Evolutionary conservation across 345 rosid species (phyloP), one percentile per base, ranked within the genome.

Genomic region (Zanthoxylum bungeanum): DNA sequence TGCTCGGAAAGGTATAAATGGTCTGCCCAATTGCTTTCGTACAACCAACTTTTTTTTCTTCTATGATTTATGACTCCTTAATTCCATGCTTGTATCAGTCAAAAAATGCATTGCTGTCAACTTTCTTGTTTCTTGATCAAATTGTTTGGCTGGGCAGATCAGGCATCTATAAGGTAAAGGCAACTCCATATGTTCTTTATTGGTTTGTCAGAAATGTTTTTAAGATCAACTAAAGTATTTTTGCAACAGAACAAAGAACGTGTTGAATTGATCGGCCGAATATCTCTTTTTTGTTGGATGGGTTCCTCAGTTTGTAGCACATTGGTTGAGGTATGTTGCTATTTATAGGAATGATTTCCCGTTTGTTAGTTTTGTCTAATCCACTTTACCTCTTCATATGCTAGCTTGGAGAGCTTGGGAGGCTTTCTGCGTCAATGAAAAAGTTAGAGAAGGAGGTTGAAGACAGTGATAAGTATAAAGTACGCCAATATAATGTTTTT

Each of bases 41-140:
- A 11, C 36, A 28, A 17, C 30, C 14, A n/a, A 4, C 46, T 0
- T 65, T 50, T 73, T 39, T 21, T 33, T 62, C 4, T 10, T 64
- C 66, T 73, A 56, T 60, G 75, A 44, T 30, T 36, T 64, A 36
- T 72, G 47, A 66, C 61, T n/a, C 34, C 9, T 33, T 42, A 39
- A 64, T 74, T 57, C 61, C 31, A 56, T 78, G 33, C 66, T 73
- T 73, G 31, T 67, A 81, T 68, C 91, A 96, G 99, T 91, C 97
- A 24, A 93, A 91, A 77, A 89, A 96, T 86, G 99, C 98, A 0
- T 69, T 93, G 40, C 51, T 91, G 81, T 96, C 95, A 42, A 86
- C 93, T 66, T 96, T 91, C 91, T 83, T 91, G 75, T 96, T 96
- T 76, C 95, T 96, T 66, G 98, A 96, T 86, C 99, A 96, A 93